These are phyloP conservation scores for Pythium pectinolyticum DNA, from an alignment of 352 stramenopile species.

Conservation along the genomic window DNA sequence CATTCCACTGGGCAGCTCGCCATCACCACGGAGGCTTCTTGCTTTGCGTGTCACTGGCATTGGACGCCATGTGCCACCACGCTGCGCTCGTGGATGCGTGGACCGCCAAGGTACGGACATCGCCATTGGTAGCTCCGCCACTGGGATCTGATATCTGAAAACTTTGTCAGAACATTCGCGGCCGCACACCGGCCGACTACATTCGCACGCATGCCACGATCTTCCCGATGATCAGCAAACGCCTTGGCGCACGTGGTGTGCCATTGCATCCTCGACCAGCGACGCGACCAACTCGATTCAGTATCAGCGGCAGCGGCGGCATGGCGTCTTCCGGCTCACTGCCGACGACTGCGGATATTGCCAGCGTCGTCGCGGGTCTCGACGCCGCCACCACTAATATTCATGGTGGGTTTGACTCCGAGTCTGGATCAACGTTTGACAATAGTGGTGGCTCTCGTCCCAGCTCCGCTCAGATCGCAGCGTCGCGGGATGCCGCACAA, in stretches of 20 bases:
- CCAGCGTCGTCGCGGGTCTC: not conserved
- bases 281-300: not conserved
- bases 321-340: not conserved
- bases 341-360: not conserved
- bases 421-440: too few species aligned
- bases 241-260: conserved; percentile 32
- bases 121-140: too few species aligned
- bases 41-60: conserved; percentile 41
- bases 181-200: conserved; percentile 51
- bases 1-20: conserved; percentile 69
- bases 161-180: conserved; percentile 51
- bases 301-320: not conserved
- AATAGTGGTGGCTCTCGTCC: conserved; percentile 13
- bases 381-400: not conserved
- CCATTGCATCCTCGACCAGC: conserved; percentile 3
- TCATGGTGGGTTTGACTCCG: too few species aligned
- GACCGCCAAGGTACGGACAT: conserved; percentile 45
- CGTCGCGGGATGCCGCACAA: not conserved
- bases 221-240: conserved; percentile 51
- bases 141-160: too few species aligned
- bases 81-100: conserved; percentile 36
- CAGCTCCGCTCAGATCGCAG: conserved; percentile 29
- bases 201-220: conserved; percentile 37
- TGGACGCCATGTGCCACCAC: conserved; percentile 34
- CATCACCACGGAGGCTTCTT: conserved; percentile 53